Percentiles rank a stretch among this genome's conserved stretches.
Evolutionary conservation across 2,329 filamentous ascomycete genomes (phyloP).

Genomic region (Phaeosphaeria sp.): DNA sequence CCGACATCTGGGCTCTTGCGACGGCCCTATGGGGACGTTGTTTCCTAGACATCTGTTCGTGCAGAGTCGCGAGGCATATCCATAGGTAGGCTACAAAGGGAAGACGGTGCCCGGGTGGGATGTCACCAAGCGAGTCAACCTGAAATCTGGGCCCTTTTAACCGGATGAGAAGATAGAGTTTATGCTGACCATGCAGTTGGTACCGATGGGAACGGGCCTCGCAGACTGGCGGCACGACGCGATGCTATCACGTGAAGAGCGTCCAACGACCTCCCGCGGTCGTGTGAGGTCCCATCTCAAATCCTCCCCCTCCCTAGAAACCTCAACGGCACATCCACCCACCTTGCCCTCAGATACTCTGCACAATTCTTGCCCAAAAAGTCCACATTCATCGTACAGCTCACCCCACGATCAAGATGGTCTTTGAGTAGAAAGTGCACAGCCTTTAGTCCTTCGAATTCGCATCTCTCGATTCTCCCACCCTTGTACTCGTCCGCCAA

Average conservation of each 20-base stretch:
- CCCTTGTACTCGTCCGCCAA: conserved; percentile 38
- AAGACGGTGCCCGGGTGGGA: not conserved
- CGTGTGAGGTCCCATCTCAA: no score
- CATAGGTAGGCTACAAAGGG: no score
- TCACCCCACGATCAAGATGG: conserved; percentile 34
- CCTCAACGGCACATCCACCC: conserved; percentile 27
- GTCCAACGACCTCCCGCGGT: no score
- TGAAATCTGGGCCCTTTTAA: not conserved
- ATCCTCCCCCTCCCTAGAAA: conserved; percentile 32
- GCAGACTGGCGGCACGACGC: not conserved
- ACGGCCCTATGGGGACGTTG: not conserved
- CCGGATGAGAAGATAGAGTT: not conserved
- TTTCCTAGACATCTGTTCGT: not conserved
- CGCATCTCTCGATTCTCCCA: conserved; percentile 27
- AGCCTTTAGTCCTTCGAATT: conserved; percentile 29
- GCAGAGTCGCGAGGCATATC: not conserved
- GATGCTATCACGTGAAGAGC: not conserved
- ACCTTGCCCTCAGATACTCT: conserved; percentile 28
- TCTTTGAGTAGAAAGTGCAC: conserved; percentile 36
- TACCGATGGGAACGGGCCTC: not conserved
- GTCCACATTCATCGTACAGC: conserved; percentile 31
- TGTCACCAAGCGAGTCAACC: not conserved
- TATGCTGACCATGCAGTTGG: not conserved
- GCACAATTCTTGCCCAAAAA: conserved; percentile 39
- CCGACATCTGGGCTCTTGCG: not conserved